Conservation (phyloP, 2,329 filamentous ascomycete genomes). For the Calonectria fujianensis region DNA sequence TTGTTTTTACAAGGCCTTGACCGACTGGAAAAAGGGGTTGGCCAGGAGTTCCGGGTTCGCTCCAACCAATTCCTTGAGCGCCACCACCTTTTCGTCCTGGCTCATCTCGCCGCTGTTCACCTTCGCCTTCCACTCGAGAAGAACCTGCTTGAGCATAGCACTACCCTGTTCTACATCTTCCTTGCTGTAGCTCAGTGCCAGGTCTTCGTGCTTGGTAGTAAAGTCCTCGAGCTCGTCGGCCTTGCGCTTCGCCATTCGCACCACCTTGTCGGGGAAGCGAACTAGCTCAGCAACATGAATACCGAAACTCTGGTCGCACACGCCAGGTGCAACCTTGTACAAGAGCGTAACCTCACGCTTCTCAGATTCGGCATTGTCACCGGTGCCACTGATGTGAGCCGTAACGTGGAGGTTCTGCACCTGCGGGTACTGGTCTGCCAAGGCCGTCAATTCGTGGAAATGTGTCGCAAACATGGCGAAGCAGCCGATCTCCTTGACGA, state of each 20-base stretch:
- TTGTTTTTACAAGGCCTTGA: slow-evolving; percentile 70
- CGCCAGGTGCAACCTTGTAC: slow-evolving; percentile 96
- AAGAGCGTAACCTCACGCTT: slow-evolving; percentile 93
- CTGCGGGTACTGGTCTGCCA: slow-evolving; percentile 89
- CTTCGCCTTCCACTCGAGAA: slow-evolving; percentile 90
- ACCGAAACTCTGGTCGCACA: slow-evolving; percentile 98
- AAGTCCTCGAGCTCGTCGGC: slow-evolving; percentile 99
- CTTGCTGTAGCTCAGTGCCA: slow-evolving; percentile 80
- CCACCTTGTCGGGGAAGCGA: slow-evolving; percentile 95
- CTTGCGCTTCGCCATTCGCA: slow-evolving; percentile 99
- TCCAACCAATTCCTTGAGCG: slow-evolving; percentile 87
- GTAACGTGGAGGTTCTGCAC: slow-evolving; percentile 97
- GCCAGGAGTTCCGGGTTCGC: slow-evolving; percentile 79
- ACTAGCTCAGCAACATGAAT: slow-evolving; percentile 99
- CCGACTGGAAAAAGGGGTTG: slow-evolving; percentile 83
- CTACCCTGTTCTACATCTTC: slow-evolving; percentile 94
- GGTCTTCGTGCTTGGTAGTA: slow-evolving; percentile 82
- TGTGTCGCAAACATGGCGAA: slow-evolving; percentile 98
- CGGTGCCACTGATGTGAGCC: slow-evolving; percentile 84
- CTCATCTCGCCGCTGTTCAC: slow-evolving; percentile 76
- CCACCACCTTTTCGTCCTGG: slow-evolving; percentile 84
- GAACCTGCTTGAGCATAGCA: slow-evolving; percentile 86
- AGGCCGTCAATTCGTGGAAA: slow-evolving; percentile 96
- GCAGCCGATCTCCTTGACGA: slow-evolving; percentile 94
- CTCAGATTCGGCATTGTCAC: slow-evolving; percentile 61